A percentile compares a stretch with the other conserved stretches of the same genome.
Evolutionary conservation across 352 stramenopile species (phyloP).

Genomic region (Pythium aristosporum): DNA sequence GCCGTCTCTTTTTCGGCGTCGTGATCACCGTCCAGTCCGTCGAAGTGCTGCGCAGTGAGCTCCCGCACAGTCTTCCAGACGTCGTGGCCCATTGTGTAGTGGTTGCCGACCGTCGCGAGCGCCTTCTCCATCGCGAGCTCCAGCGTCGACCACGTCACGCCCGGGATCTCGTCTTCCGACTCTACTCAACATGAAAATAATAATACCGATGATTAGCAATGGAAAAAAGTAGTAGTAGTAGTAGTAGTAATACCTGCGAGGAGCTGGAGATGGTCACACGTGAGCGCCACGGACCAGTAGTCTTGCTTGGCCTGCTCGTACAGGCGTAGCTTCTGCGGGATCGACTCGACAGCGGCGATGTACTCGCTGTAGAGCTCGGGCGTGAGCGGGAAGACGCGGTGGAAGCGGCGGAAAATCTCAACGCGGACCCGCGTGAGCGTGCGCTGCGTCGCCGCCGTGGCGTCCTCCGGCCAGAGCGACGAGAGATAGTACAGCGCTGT

Average conservation of each 20-base stretch:
- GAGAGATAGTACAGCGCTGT: constrained; percentile 25
- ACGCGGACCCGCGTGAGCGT: constrained; percentile 32
- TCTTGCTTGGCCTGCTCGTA: constrained; percentile 42
- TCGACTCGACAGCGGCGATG: constrained; percentile 33
- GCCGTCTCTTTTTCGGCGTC: constrained; percentile 36
- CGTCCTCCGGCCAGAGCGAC: constrained; percentile 23
- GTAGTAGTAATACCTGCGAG: constrained; percentile 29
- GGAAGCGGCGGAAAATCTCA: constrained; percentile 47
- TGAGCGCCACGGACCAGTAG: constrained; percentile 58
- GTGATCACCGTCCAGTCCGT: constrained; percentile 23
- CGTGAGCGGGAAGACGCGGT: constrained; percentile 53
- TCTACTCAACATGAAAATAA: constrained; percentile 14
- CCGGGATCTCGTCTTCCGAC: constrained; percentile 5
- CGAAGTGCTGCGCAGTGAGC: constrained; percentile 32
- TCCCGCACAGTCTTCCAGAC: constrained; percentile 62
- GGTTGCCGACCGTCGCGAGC: constrained; percentile 38
- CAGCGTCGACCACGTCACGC: constrained; percentile 19
- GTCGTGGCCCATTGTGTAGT: constrained; percentile 62
- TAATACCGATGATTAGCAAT: background rate
- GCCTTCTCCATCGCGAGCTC: constrained; percentile 30
- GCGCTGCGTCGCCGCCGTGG: constrained; percentile 14
- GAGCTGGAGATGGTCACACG: constrained; percentile 39
- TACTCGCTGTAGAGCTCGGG: constrained; percentile 58
- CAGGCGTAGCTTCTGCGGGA: constrained; percentile 30
- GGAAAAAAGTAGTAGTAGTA: background rate